Percentiles rank a stretch among this genome's conserved stretches.
Conservation (phyloP, 1,284 basidiomycete species). For the Stereum hirsutum region DNA sequence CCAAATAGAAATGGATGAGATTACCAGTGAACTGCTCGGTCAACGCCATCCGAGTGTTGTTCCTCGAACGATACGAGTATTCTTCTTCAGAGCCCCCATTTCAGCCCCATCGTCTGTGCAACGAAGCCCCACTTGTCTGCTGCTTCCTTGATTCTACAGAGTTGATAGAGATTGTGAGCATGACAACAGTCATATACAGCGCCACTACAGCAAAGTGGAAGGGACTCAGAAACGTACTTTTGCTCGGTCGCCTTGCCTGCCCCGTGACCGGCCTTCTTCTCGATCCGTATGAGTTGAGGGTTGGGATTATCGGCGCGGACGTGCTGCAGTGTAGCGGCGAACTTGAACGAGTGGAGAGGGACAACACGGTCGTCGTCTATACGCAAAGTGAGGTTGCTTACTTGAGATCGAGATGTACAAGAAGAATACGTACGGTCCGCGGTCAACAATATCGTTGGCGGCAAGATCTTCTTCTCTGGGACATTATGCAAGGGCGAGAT, state of each 20-base stretch:
- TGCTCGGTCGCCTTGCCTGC: conserved; percentile 73
- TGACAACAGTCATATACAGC: too few species aligned
- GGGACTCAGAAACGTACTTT: conserved; percentile 38
- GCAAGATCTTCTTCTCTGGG: conserved; percentile 47
- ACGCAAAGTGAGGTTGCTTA: not conserved
- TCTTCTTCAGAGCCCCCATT: conserved; percentile 19
- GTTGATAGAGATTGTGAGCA: not conserved
- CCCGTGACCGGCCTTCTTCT: conserved; percentile 75
- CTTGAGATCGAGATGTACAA: not conserved
- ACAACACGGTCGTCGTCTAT: conserved; percentile 78
- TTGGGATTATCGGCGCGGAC: conserved; percentile 50
- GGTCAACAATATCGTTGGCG: conserved; percentile 63
- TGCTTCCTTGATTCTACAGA: conserved; percentile 61
- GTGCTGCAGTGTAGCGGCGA: conserved; percentile 67
- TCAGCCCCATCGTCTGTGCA: conserved; percentile 51
- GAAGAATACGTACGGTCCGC: conserved; percentile 56
- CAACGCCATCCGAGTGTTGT: too few species aligned
- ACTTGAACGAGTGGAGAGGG: conserved; percentile 77
- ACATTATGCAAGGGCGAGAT: conserved; percentile 76
- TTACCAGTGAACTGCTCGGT: too few species aligned
- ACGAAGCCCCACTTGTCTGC: conserved; percentile 74
- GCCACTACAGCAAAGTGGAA: too few species aligned
- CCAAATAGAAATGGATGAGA: too few species aligned
- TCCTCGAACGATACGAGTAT: too few species aligned
- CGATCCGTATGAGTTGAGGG: conserved; percentile 67